phyloP scores from a whole-genome alignment of 768 basidiomycete genomes.

The Fomitopsis serialis region DNA sequence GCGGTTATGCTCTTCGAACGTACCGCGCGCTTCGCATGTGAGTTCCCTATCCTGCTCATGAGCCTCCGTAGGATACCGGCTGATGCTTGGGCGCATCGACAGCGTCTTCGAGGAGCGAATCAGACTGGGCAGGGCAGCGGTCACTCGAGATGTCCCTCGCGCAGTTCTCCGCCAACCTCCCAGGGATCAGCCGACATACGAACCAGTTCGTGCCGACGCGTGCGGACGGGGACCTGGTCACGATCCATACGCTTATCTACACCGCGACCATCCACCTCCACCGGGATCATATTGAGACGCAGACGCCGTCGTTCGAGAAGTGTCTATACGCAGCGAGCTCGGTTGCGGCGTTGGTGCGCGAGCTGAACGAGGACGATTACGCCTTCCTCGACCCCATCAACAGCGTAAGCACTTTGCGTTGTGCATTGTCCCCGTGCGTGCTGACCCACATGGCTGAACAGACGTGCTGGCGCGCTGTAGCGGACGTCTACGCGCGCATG shows the following conservation, averaged over 20 bases:
- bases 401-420: slow-evolving; percentile 34
- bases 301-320: slow-evolving; percentile 27
- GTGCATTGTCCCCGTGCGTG: not conserved
- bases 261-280: slow-evolving; percentile 48
- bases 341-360: slow-evolving; percentile 39
- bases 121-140: slow-evolving; percentile 35
- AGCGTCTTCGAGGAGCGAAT: slow-evolving; percentile 15
- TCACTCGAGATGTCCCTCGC: slow-evolving; percentile 40
- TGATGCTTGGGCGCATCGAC: not conserved
- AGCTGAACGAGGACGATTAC: slow-evolving; percentile 46
- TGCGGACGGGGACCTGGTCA: slow-evolving; percentile 34
- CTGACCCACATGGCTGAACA: slow-evolving; percentile 7
- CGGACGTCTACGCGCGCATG: slow-evolving; percentile 34
- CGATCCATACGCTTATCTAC: slow-evolving; percentile 45
- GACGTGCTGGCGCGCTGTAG: slow-evolving; percentile 36
- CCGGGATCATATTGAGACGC: slow-evolving; percentile 31
- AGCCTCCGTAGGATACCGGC: too few species aligned
- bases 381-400: slow-evolving; percentile 49
- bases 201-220: slow-evolving; percentile 26
- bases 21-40: slow-evolving; percentile 40
- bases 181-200: slow-evolving; percentile 29
- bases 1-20: slow-evolving; percentile 50
- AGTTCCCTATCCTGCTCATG: slow-evolving; percentile 12
- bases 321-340: slow-evolving; percentile 39
- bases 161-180: slow-evolving; percentile 36